A percentile compares a stretch with the other conserved stretches of the same genome.
These are phyloP conservation scores for Ricinus communis DNA, from an alignment of 345 rosid genomes.

Conservation along the genomic window DNA sequence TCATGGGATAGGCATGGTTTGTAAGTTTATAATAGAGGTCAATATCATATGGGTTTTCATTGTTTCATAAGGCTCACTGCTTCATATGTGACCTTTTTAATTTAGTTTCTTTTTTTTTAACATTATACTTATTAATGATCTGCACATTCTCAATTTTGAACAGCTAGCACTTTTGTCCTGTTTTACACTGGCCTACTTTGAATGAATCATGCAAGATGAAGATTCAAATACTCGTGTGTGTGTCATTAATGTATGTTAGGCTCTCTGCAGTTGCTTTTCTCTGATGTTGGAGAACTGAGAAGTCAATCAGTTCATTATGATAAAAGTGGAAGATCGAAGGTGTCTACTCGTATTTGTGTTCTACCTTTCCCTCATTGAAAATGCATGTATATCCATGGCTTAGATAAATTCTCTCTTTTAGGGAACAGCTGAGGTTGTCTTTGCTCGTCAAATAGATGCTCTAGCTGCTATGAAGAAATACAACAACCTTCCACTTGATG, in stretches of 20 bases:
- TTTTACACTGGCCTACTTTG: not conserved
- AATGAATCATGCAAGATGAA: not conserved
- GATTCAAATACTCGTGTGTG: not conserved
- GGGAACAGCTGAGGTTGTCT: constrained; percentile 34
- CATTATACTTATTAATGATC: too few species aligned
- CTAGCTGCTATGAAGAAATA: constrained; percentile 27
- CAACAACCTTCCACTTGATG: constrained; percentile 29
- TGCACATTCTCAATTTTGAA: not conserved
- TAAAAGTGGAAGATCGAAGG: constrained; percentile 36
- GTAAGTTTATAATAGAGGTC: too few species aligned
- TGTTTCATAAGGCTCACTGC: not conserved
- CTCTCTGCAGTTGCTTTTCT: constrained; percentile 27
- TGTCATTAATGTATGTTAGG: constrained; percentile 2
- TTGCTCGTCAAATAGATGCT: constrained; percentile 21
- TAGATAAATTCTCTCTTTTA: not conserved
- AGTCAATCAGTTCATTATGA: constrained; percentile 22
- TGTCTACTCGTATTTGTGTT: not conserved
- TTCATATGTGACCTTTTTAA: too few species aligned
- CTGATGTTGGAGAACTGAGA: constrained; percentile 22
- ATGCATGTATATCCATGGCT: not conserved
- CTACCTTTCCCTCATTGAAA: not conserved
- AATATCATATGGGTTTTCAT: too few species aligned
- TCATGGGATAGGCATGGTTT: not conserved
- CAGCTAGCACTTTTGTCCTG: not conserved
- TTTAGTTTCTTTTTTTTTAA: too few species aligned